Evolutionary conservation across 83 land plant species (phyloP), one percentile per base, ranked within the genome.

Genomic region (Picea mariana): DNA sequence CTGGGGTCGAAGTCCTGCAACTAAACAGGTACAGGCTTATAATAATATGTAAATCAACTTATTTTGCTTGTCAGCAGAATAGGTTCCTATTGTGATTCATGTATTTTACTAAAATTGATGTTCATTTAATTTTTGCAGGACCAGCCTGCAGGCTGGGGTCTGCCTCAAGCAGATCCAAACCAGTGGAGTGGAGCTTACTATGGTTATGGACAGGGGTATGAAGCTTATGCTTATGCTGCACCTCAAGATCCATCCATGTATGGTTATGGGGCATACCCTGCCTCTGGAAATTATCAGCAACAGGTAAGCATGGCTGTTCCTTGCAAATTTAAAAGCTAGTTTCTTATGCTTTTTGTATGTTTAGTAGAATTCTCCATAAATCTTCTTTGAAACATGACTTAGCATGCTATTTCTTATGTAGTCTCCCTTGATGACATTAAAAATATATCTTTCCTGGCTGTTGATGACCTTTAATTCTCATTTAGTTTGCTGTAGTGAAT

Each of bases 1-100:
- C 6, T 94, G 97, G 97, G 97, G 97, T 59, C 87, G 88, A 81
- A 91, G 86, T 82, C 91, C 96, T 67, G 58, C 90, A 78, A 89
- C 81, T 15, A 90, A 92, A 66, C 95, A 86, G 95, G 97, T 94
- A 23, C 18, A 38, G 20, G n/a, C n/a, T n/a, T n/a, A n/a, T n/a
- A n/a, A n/a, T n/a, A n/a, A n/a, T n/a, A n/a, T n/a, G n/a, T n/a
- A n/a, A n/a, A n/a, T n/a, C n/a, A n/a, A n/a, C n/a, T n/a, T n/a
- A n/a, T n/a, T n/a, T n/a, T n/a, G n/a, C n/a, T n/a, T n/a, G n/a
- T n/a, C n/a, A n/a, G n/a, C n/a, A n/a, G n/a, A 52, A 49, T 23
- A 12, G 24, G 34, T 75, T 49, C 5, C 61, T 75, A 12, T 24
- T 4, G 21, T 42, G 73, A 24, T 23, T 13, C 24, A 40, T n/a